These are phyloP conservation scores for Xylaria polymorpha DNA, from an alignment of 2,329 filamentous ascomycete species.

Conservation along the genomic window DNA sequence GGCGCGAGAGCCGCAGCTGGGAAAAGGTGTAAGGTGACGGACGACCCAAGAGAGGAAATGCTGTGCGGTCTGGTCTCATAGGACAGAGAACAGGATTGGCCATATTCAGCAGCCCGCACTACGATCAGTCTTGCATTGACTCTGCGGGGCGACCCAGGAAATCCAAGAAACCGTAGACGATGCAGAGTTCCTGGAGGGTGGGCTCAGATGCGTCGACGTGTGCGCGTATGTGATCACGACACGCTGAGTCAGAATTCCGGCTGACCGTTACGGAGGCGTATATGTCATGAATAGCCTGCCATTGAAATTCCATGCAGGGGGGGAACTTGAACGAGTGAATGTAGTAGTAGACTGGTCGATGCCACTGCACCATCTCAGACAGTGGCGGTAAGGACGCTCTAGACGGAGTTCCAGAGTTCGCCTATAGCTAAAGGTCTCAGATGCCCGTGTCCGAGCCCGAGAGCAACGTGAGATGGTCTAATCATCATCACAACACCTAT, in stretches of 20 bases:
- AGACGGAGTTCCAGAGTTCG: slow-evolving; percentile 46
- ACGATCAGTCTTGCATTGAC: slow-evolving; percentile 32
- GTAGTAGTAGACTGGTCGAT: slow-evolving; percentile 24
- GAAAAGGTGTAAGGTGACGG: slow-evolving; percentile 19
- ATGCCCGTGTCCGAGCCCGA: slow-evolving; percentile 16
- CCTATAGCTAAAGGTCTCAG: slow-evolving; percentile 44
- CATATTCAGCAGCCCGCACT: slow-evolving; percentile 23
- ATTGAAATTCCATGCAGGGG: slow-evolving; percentile 18
- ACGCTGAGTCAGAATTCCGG: slow-evolving; percentile 30
- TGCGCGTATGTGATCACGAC: slow-evolving; percentile 21
- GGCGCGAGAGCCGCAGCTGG: slow-evolving; percentile 26
- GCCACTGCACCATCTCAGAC: slow-evolving; percentile 37
- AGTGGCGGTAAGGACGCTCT: slow-evolving; percentile 36
- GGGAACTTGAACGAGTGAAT: slow-evolving; percentile 27
- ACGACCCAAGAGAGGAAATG: slow-evolving; percentile 14
- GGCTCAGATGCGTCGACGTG: slow-evolving; percentile 13
- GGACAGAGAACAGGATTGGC: slow-evolving; percentile 10
- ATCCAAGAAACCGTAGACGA: slow-evolving; percentile 12
- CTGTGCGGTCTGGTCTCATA: slow-evolving; percentile 1
- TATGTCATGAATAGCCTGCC: slow-evolving; percentile 24
- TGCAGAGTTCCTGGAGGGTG: slow-evolving; percentile 1
- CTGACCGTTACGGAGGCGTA: slow-evolving; percentile 27
- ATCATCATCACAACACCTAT: slow-evolving; percentile 56
- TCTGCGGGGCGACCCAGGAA: slow-evolving; percentile 22
- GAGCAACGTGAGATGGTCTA: slow-evolving; percentile 42